These are phyloP conservation scores for Rhizomucor miehei DNA, from an alignment of 371 early-diverging fungal species.

Conservation along the genomic window DNA sequence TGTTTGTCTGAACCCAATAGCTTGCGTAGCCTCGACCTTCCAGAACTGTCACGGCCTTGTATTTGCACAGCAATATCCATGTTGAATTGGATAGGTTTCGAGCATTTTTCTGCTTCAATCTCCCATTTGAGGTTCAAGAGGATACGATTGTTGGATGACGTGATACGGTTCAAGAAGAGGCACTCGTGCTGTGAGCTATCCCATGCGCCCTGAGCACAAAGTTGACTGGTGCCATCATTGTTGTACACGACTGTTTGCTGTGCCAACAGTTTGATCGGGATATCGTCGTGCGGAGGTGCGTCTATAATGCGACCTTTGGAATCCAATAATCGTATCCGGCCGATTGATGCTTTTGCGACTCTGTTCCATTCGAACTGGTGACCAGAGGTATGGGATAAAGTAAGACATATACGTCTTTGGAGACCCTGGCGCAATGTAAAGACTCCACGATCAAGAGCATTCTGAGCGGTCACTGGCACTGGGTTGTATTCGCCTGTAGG, in stretches of 20 bases:
- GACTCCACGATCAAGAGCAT: slow-evolving; percentile 56
- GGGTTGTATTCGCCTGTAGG: slow-evolving; percentile 71
- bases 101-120: slow-evolving; percentile 58
- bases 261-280: slow-evolving; percentile 53
- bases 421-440: slow-evolving; percentile 83
- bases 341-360: slow-evolving; percentile 57
- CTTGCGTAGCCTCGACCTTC: slow-evolving; percentile 21
- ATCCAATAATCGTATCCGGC: slow-evolving; percentile 64
- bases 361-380: slow-evolving; percentile 63
- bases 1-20: slow-evolving; percentile 20
- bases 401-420: slow-evolving; percentile 74
- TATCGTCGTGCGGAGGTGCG: slow-evolving; percentile 46
- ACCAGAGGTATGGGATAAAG: slow-evolving; percentile 78
- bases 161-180: slow-evolving; percentile 67
- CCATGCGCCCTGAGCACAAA: slow-evolving; percentile 74
- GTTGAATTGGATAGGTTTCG: slow-evolving; percentile 53
- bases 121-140: slow-evolving; percentile 55
- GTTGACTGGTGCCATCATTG: slow-evolving; percentile 61
- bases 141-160: slow-evolving; percentile 57
- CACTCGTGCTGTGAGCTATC: slow-evolving; percentile 83
- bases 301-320: slow-evolving; percentile 61
- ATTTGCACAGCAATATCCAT: slow-evolving; percentile 68
- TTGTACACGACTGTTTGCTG: slow-evolving; percentile 47
- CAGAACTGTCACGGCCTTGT: slow-evolving; percentile 57
- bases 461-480: slow-evolving; percentile 60